Percentiles rank a stretch among this genome's conserved stretches.
Conservation (phyloP, 768 basidiomycete species). For the Lentinula raphanica region DNA sequence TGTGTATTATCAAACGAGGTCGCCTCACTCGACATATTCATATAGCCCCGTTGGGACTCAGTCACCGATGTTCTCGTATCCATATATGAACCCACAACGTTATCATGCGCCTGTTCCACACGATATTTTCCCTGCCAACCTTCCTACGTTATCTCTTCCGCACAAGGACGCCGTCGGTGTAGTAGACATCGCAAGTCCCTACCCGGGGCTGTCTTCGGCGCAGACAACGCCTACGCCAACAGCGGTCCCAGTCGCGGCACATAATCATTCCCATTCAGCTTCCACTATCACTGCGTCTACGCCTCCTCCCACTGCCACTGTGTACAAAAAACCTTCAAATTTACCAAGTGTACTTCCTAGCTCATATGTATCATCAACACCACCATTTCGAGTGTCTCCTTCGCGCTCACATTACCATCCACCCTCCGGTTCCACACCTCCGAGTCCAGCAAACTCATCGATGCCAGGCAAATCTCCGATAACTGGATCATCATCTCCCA, state of each 20-base stretch:
- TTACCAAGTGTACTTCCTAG: slow-evolving; percentile 13
- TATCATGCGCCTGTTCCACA: slow-evolving; percentile 27
- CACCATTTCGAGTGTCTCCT: not conserved
- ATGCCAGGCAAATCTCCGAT: slow-evolving; percentile 14
- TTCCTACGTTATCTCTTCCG: slow-evolving; percentile 34
- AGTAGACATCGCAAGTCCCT: slow-evolving; percentile 7
- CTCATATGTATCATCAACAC: slow-evolving; percentile 18
- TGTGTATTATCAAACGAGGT: slow-evolving; percentile 63
- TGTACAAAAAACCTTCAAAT: slow-evolving; percentile 7
- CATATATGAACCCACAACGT: slow-evolving; percentile 19
- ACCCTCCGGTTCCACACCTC: slow-evolving; percentile 3
- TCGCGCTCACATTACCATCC: not conserved
- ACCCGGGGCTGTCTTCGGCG: slow-evolving; percentile 20
- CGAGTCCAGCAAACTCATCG: no score
- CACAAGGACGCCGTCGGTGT: slow-evolving; percentile 21
- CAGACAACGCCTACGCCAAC: slow-evolving; percentile 38
- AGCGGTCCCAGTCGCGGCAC: slow-evolving; percentile 20
- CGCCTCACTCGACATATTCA: slow-evolving; percentile 41
- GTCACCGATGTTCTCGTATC: slow-evolving; percentile 1
- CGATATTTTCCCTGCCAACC: slow-evolving; percentile 38
- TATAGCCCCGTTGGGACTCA: slow-evolving; percentile 29
- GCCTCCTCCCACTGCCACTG: slow-evolving; percentile 25
- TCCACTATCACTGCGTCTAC: slow-evolving; percentile 44
- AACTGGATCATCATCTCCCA: slow-evolving; percentile 43
- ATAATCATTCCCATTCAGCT: slow-evolving; percentile 44